Evolutionary conservation across 2,329 filamentous ascomycete genomes (phyloP), one percentile per base, ranked within the genome.

Genomic region (Lachnellula occidentalis): DNA sequence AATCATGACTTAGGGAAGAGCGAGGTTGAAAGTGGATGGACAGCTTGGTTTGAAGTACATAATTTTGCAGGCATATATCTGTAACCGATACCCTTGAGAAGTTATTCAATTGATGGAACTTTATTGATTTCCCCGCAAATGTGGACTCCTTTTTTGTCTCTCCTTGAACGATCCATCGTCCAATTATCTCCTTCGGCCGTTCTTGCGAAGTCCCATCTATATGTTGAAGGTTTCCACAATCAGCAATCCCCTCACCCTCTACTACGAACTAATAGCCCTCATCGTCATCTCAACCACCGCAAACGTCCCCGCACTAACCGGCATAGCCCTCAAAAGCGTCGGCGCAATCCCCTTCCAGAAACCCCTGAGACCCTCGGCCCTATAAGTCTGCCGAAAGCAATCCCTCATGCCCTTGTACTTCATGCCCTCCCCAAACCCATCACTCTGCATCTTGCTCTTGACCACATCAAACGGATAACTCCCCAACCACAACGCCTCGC

Each of bases 401-500:
- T 95, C 88, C 50, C 86, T 81, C 92, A 96, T 96, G 53, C 77
- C 86, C 70, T 76, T 82, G 74, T 88, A 99, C 69, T 79, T 80
- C 76, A 86, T 84, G 59, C 80, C 74, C 48, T 71, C 58, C 4
- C 89, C 90, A 69, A 96, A 94, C 0, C 89, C 92, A 74, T 99
- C 94, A 55, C 87, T 96, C 81, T 99, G 94, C 92, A 97, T 96
- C 82, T 96, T 97, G 74, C 90, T 96, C 87, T 99, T 99, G 74
- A 99, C 75, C 27, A 99, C 92, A 73, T 99, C 94, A 61, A 99
- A 87, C 21, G 94, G 94, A 74, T 99, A 99, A 69, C 90, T 95
- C 36, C 81, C 80, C 53, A 99, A 76, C 94, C 94, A 99, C 54
- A 99, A 80, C 50, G 85, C 90, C 78, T 99, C 94, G 64, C 94